Evolutionary conservation across 2,329 filamentous ascomycete species (phyloP).

Genomic region (Botrytis deweyae): DNA sequence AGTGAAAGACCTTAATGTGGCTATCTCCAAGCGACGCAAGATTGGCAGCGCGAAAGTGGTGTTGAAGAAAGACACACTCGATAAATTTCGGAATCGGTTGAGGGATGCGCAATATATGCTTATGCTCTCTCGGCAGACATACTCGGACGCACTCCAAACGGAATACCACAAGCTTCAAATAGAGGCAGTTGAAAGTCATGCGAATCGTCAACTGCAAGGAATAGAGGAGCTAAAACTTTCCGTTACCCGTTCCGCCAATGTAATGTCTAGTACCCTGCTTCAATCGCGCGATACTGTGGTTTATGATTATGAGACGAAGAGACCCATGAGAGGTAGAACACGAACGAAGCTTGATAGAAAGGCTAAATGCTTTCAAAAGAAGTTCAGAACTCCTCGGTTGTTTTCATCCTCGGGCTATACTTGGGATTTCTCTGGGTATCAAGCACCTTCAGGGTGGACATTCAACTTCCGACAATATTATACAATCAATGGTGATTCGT

Average conservation of each 20-base stretch:
- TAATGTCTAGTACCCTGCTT: background rate
- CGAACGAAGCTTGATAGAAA: background rate
- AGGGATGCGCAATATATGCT: background rate
- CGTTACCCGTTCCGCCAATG: background rate
- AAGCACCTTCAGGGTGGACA: background rate
- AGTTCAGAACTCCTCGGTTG: background rate
- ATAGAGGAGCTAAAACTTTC: background rate
- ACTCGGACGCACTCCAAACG: background rate
- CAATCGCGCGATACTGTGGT: background rate
- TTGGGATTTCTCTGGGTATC: background rate
- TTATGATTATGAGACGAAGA: background rate
- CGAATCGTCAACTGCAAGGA: background rate
- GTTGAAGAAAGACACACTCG: background rate
- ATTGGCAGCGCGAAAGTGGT: background rate
- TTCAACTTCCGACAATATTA: background rate
- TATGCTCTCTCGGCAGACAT: background rate
- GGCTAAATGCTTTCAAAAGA: background rate
- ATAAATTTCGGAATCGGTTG: background rate
- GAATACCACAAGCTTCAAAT: background rate
- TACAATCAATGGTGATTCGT: fast-evolving
- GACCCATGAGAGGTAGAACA: background rate
- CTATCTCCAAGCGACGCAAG: background rate
- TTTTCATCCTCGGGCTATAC: background rate
- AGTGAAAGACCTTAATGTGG: background rate
- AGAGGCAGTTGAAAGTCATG: background rate